phyloP scores from a whole-genome alignment of 2,329 filamentous ascomycete genomes.

The Aspergillus eucalypticola region DNA sequence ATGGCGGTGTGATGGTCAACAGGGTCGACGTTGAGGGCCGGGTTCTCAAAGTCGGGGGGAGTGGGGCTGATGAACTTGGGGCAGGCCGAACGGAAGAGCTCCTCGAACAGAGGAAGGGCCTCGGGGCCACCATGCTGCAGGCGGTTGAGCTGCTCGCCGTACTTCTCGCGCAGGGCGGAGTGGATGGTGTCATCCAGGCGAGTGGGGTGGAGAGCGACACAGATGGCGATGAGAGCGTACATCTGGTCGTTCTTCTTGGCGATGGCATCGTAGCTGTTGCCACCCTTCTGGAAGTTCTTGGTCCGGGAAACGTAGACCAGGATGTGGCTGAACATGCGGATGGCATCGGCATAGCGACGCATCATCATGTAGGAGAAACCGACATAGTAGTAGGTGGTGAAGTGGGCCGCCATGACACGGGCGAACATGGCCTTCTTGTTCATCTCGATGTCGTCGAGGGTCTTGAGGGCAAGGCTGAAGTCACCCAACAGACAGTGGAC shows the following conservation, averaged over 20 bases:
- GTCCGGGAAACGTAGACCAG: slow-evolving; percentile 97
- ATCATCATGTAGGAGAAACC: slow-evolving; percentile 99
- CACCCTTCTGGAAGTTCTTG: slow-evolving; percentile 99
- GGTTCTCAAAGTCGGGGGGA: slow-evolving; percentile 96
- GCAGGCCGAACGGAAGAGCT: slow-evolving; percentile 96
- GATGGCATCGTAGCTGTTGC: slow-evolving; percentile 85
- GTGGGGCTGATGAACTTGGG: slow-evolving; percentile 99
- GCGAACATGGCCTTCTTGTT: slow-evolving; percentile 99
- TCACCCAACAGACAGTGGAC: slow-evolving; percentile 96
- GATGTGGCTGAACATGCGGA: slow-evolving; percentile 99
- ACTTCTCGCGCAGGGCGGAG: slow-evolving; percentile 96
- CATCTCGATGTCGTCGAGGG: slow-evolving; percentile 97
- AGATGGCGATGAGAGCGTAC: slow-evolving; percentile 98
- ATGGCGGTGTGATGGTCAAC: slow-evolving; percentile 95
- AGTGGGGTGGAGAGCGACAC: slow-evolving; percentile 95
- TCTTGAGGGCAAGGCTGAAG: slow-evolving; percentile 97
- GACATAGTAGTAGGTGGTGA: slow-evolving; percentile 99
- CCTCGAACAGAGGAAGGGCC: slow-evolving; percentile 93
- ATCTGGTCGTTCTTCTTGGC: slow-evolving; percentile 99
- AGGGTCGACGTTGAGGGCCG: slow-evolving; percentile 91
- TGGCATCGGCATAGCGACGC: slow-evolving; percentile 97
- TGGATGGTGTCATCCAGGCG: slow-evolving; percentile 98
- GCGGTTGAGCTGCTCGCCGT: slow-evolving; percentile 95
- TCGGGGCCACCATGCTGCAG: slow-evolving; percentile 96
- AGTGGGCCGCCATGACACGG: slow-evolving; percentile 98